Evolutionary conservation across 306 rosid genomes (phyloP).

Genomic region (Inga laurina): DNA sequence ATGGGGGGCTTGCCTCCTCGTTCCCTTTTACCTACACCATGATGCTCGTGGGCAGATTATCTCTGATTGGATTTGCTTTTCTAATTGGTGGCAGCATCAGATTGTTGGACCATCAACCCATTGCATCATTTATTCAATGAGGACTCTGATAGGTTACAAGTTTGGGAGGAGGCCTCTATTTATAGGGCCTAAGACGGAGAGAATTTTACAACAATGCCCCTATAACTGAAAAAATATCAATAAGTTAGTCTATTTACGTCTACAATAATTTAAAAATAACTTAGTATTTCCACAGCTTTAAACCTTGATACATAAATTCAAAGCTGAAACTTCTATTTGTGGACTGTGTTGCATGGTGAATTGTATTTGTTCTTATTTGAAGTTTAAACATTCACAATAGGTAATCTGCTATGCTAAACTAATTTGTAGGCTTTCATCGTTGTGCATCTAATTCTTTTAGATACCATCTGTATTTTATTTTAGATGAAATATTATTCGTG

Average conservation of each 20-base stretch:
- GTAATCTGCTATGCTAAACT: background rate
- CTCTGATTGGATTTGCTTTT: too few relatives aligned
- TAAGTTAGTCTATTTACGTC: background rate
- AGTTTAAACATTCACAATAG: background rate
- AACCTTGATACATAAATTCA: background rate
- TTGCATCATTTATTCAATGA: background rate
- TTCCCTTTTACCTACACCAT: too few relatives aligned
- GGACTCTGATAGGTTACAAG: background rate
- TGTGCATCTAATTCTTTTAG: background rate
- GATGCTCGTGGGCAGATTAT: too few relatives aligned
- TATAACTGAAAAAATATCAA: background rate
- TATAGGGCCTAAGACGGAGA: background rate
- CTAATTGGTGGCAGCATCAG: background rate
- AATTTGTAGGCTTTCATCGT: background rate
- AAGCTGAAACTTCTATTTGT: background rate
- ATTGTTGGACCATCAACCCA: background rate
- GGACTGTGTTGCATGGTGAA: background rate
- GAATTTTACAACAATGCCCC: background rate
- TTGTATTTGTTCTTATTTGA: background rate
- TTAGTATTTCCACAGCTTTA: background rate
- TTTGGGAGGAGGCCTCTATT: background rate
- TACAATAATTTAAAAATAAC: background rate
- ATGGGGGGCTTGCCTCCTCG: too few relatives aligned
- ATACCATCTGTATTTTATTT: background rate
- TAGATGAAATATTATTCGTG: constrained; percentile 8